These are phyloP conservation scores for Capsicum chinense DNA, from an alignment of 257 asterid species.

Conservation along the genomic window DNA sequence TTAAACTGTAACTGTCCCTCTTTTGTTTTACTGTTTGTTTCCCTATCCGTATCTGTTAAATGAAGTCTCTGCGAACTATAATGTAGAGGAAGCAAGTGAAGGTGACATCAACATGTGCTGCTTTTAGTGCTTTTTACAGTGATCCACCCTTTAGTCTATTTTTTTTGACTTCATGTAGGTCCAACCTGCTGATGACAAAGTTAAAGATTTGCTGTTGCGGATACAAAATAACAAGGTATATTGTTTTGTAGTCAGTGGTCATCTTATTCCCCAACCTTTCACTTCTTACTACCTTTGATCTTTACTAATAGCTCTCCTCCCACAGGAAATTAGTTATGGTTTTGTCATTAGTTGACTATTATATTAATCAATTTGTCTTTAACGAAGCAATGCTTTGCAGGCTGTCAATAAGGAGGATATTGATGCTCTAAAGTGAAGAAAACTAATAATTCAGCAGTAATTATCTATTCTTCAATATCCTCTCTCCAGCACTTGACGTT, in stretches of 20 bases:
- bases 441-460: slow-evolving; percentile 82
- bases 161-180: slow-evolving; percentile 51
- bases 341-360: slow-evolving; percentile 6
- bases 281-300: not conserved
- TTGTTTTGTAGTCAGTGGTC: not conserved
- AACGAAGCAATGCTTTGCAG: slow-evolving; percentile 47
- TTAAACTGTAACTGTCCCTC: not conserved
- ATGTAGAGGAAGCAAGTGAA: not conserved
- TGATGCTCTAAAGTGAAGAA: slow-evolving; percentile 81
- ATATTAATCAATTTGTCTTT: not conserved
- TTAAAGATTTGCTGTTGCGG: slow-evolving; percentile 59
- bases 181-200: slow-evolving; percentile 71
- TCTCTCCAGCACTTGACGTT: slow-evolving; percentile 5
- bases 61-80: slow-evolving; percentile 5
- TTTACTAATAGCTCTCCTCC: not conserved
- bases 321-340: not conserved
- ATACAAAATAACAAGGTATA: slow-evolving; percentile 79
- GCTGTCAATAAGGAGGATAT: slow-evolving; percentile 65
- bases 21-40: not conserved
- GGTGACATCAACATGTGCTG: slow-evolving; percentile 13
- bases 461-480: slow-evolving; percentile 27
- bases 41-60: not conserved
- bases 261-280: slow-evolving; percentile 25
- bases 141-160: not conserved
- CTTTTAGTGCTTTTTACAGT: not conserved